Conservation (phyloP, 345 rosid species). For the Gossypium raimondii region DNA sequence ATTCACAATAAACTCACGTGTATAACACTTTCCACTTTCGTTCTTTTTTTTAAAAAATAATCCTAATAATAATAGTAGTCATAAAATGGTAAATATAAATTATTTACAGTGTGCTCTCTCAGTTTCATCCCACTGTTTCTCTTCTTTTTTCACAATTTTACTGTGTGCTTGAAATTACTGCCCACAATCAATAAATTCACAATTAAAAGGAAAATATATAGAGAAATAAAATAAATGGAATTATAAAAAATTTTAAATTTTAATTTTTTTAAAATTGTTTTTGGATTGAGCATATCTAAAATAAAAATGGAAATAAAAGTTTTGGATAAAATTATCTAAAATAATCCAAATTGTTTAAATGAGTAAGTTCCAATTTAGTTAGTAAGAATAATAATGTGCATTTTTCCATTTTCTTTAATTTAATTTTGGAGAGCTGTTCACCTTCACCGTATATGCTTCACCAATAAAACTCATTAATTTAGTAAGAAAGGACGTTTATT, state of each 20-base stretch:
- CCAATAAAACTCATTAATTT: background rate
- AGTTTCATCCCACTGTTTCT: background rate
- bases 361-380: background rate
- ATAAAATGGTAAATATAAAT: background rate
- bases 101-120: background rate
- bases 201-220: background rate
- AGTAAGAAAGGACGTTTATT: accelerated
- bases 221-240: background rate
- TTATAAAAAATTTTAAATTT: background rate
- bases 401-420: background rate
- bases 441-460: background rate
- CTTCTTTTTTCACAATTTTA: background rate
- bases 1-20: slow-evolving; percentile 6
- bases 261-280: background rate
- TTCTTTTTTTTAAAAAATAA: background rate
- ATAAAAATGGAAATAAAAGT: background rate
- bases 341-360: background rate
- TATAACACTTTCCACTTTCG: background rate
- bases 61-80: background rate
- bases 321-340: background rate
- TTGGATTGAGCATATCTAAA: no score
- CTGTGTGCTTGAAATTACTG: background rate
- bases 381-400: background rate
- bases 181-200: background rate
- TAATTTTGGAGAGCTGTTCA: background rate